Conservation (phyloP, 2,329 filamentous ascomycete genomes). For the Penicillium thymicola region DNA sequence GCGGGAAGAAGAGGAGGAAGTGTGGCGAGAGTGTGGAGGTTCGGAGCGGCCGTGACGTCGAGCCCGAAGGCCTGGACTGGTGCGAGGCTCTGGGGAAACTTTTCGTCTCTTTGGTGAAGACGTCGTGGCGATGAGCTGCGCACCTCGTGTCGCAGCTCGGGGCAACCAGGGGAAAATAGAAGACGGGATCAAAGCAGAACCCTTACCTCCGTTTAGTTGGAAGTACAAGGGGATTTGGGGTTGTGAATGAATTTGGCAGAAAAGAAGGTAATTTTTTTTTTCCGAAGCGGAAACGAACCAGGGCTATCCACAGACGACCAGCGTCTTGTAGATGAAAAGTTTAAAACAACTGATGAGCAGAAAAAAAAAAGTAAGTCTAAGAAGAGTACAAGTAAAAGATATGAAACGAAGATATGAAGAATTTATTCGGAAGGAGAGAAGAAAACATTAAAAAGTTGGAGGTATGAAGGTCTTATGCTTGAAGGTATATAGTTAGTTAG, state of each 20-base stretch:
- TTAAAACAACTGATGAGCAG: neutral
- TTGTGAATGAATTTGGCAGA: slow-evolving; percentile 20
- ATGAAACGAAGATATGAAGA: neutral
- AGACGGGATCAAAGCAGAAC: slow-evolving; percentile 2
- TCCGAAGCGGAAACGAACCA: slow-evolving; percentile 13
- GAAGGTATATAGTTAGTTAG: neutral
- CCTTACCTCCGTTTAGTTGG: slow-evolving; percentile 3
- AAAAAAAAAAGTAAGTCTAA: neutral
- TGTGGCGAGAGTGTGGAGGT: slow-evolving; percentile 23
- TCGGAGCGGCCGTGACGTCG: slow-evolving; percentile 37
- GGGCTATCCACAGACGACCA: slow-evolving; percentile 6
- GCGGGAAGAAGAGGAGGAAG: slow-evolving; percentile 25
- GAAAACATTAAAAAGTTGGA: neutral
- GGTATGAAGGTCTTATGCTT: neutral
- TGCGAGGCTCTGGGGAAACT: slow-evolving; percentile 43
- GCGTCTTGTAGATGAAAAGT: neutral
- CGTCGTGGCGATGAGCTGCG: slow-evolving; percentile 49
- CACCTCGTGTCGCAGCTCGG: slow-evolving; percentile 45
- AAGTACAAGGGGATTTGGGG: slow-evolving; percentile 4
- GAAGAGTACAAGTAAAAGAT: neutral
- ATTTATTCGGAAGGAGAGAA: slow-evolving; percentile 5
- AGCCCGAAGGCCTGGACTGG: slow-evolving; percentile 37
- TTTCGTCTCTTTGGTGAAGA: slow-evolving; percentile 51
- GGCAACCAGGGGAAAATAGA: slow-evolving; percentile 17
- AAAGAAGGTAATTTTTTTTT: slow-evolving; percentile 21